A percentile compares a stretch with the other conserved stretches of the same genome.
These are phyloP conservation scores for Discostella stelligeroides DNA, from an alignment of 108 stramenopile species.

Conservation along the genomic window DNA sequence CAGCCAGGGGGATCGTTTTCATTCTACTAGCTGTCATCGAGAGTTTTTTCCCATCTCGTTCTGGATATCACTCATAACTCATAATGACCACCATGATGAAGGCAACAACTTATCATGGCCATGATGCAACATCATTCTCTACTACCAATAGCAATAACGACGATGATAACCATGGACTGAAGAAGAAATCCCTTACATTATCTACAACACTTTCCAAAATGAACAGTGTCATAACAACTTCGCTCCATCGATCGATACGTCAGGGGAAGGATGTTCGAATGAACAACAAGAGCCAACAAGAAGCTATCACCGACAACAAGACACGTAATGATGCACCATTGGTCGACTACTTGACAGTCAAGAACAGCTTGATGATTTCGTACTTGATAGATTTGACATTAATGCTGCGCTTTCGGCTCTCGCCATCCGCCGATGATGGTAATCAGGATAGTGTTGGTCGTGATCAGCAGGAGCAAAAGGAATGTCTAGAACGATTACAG, in stretches of 20 bases:
- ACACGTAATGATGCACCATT: conserved; percentile 32
- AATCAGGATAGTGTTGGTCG: neutral
- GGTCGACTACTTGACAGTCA: conserved; percentile 75
- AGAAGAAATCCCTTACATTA: neutral
- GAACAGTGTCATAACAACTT: conserved; percentile 19
- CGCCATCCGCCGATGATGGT: neutral
- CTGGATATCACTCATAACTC: too few species aligned
- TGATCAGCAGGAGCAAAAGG: conserved; percentile 2
- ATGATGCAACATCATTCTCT: too few species aligned
- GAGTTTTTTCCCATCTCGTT: too few species aligned
- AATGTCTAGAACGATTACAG: conserved; percentile 55
- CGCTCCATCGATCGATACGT: conserved; percentile 39
- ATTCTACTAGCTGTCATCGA: too few species aligned
- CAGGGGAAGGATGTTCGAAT: conserved; percentile 18
- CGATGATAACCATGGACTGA: neutral
- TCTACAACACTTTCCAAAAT: conserved; percentile 24
- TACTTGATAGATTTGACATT: conserved; percentile 81
- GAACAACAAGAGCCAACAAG: too few species aligned
- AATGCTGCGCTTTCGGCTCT: conserved; percentile 34
- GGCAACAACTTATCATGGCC: too few species aligned
- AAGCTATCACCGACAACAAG: conserved; percentile 27
- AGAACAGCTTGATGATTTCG: conserved; percentile 72
- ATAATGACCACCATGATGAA: too few species aligned
- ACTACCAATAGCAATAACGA: neutral
- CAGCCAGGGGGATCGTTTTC: too few species aligned